These are phyloP conservation scores for Papiliotrema fonsecae DNA, from an alignment of 1,284 basidiomycete species.

Conservation along the genomic window DNA sequence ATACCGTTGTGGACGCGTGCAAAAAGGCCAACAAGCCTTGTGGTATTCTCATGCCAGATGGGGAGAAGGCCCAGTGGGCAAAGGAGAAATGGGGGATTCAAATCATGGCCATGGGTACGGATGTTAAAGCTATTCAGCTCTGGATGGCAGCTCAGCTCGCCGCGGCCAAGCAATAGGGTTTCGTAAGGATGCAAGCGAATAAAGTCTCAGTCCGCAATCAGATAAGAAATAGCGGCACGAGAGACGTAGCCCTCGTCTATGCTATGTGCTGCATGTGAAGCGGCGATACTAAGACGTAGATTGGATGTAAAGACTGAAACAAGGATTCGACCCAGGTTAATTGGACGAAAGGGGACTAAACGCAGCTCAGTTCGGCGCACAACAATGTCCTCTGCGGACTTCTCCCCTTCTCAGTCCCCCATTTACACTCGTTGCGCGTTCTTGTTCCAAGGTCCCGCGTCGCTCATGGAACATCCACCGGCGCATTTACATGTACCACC, in stretches of 20 bases:
- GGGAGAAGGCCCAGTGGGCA: conserved; percentile 3
- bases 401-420: neutral
- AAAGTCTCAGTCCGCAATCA: no score
- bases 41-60: conserved; percentile 26
- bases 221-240: no score
- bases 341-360: no score
- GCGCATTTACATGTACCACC: conserved; percentile 76
- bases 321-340: no score
- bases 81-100: conserved; percentile 11
- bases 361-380: no score
- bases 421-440: neutral
- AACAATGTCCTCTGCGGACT: no score
- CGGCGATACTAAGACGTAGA: no score
- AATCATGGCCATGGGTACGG: conserved; percentile 3
- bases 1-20: conserved; percentile 25
- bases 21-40: conserved; percentile 28
- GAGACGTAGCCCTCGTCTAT: no score
- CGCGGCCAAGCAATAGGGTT: neutral
- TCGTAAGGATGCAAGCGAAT: no score
- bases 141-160: conserved; percentile 6
- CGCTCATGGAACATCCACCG: conserved; percentile 80
- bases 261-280: no score
- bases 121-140: conserved; percentile 5
- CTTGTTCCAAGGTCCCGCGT: conserved; percentile 88
- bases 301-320: no score